These are phyloP conservation scores for Colletotrichum kahawae DNA, from an alignment of 2,329 filamentous ascomycete species.

Conservation along the genomic window DNA sequence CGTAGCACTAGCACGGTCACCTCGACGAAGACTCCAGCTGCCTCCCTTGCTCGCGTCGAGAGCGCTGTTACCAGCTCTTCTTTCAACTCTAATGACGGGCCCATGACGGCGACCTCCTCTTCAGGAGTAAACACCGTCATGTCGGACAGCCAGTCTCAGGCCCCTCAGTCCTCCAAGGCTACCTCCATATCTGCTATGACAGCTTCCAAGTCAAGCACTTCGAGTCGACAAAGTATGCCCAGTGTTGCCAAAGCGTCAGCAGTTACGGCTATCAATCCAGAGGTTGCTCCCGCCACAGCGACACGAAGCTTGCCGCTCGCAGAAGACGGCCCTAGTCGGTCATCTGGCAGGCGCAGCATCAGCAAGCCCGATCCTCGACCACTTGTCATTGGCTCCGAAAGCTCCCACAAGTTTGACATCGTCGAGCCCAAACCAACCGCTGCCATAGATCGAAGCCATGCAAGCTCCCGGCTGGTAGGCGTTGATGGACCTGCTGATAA, in stretches of 20 bases:
- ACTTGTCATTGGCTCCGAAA: conserved; percentile 38
- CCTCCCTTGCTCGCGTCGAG: conserved; percentile 47
- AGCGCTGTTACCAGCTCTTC: conserved; percentile 36
- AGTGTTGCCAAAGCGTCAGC: conserved; percentile 48
- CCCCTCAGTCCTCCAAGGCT: conserved; percentile 49
- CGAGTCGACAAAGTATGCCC: conserved; percentile 44
- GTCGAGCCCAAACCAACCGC: conserved; percentile 39
- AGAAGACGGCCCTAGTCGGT: conserved; percentile 48
- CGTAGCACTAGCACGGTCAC: conserved; percentile 47
- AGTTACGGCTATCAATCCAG: conserved; percentile 47
- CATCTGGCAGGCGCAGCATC: conserved; percentile 45
- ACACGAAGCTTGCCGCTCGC: conserved; percentile 44
- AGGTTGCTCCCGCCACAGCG: conserved; percentile 52
- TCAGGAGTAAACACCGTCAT: conserved; percentile 35
- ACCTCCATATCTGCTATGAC: conserved; percentile 53
- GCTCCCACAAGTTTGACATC: conserved; percentile 43
- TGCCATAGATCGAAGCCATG: conserved; percentile 27
- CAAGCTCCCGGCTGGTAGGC: conserved; percentile 35
- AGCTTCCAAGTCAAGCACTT: conserved; percentile 45
- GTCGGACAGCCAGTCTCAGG: conserved; percentile 45
- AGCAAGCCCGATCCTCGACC: conserved; percentile 47
- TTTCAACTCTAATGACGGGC: conserved; percentile 38
- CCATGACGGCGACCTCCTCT: conserved; percentile 42
- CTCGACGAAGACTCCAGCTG: conserved; percentile 44
- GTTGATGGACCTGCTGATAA: conserved; percentile 50